Base-by-base conservation (phyloP, 2,329 filamentous ascomycete genomes). In the Ophiostoma perfectum region DNA sequence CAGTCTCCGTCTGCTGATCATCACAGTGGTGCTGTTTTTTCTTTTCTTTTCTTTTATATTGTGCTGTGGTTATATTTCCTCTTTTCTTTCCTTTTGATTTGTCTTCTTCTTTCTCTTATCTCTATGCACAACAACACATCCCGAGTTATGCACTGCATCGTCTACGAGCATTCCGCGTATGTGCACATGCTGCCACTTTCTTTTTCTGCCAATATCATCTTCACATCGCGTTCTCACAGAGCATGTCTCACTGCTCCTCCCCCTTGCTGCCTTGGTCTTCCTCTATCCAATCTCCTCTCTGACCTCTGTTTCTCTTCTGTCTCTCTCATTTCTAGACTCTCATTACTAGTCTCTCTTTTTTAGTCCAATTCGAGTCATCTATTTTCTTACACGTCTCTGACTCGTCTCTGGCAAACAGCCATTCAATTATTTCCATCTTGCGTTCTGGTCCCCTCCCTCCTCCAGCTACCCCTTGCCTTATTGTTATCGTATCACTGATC, bases 231-330 rank as follows among this genome's bases (percentile, higher is more conserved):
- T 55, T 18, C 49, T 12, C 49, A 27, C 27, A n/a, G 49, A 27
- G 49, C 27, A 55, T 55, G 49, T 55, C 49, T 55, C 49, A 55
- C 49, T 55, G 49, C 6, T 27, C n/a, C 7, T 55, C 18, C 27
- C 49, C 49, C 49, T 55, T 55, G 18, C 49, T 55, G 49, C 49
- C 49, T 55, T 55, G 49, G 49, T 55, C n/a, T 11, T 55, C 18
- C 18, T 52, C 7, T 27, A 14, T 14, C 18, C 49, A 55, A 55
- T 55, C 49, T 14, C 18, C 49, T 11, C 14, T 55, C n/a, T 9
- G 2, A 11, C 42, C 3, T 45, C 42, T 45, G 42, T 12, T 45
- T 45, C 42, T 45, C 42, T 12, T 45, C 49, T 27, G 27, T 27
- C 27, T 55, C 18, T 27, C 49, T 4, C 27, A n/a, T 55, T 14